Evolutionary conservation across 306 rosid genomes (phyloP).

Genomic region (Echinosophora koreensis): DNA sequence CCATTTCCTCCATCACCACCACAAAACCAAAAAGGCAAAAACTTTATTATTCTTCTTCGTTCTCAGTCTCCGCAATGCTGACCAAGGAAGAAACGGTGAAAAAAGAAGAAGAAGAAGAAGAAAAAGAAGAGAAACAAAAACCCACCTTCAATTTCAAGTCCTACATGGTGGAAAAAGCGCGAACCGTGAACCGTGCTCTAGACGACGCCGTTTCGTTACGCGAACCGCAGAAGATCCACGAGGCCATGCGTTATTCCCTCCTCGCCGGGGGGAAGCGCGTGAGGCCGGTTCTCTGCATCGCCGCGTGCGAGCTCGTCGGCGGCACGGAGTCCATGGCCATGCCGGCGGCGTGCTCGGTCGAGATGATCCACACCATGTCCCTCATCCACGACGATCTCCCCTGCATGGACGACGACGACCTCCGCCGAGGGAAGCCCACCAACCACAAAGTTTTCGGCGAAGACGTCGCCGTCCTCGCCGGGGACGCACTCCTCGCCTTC

Average conservation of each 20-base stretch:
- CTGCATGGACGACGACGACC: slow-evolving; percentile 90
- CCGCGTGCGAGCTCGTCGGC: slow-evolving; percentile 85
- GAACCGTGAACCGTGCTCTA: slow-evolving; percentile 64
- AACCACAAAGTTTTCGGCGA: slow-evolving; percentile 90
- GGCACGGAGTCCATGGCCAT: slow-evolving; percentile 66
- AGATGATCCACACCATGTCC: slow-evolving; percentile 96
- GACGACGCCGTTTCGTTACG: slow-evolving; percentile 63
- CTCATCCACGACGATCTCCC: slow-evolving; percentile 90
- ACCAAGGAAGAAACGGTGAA: slow-evolving; percentile 59
- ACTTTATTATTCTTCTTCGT: background rate
- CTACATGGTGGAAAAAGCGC: slow-evolving; percentile 62
- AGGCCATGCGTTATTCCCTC: slow-evolving; percentile 86
- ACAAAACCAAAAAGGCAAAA: slow-evolving; percentile 6
- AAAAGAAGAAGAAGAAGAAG: slow-evolving; percentile 42
- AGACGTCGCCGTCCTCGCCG: slow-evolving; percentile 82
- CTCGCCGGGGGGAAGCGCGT: slow-evolving; percentile 90
- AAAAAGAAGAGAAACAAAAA: slow-evolving; percentile 42
- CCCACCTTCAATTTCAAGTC: slow-evolving; percentile 65
- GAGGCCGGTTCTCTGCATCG: slow-evolving; percentile 76
- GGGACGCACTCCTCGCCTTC: slow-evolving; percentile 75
- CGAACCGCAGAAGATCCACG: slow-evolving; percentile 70
- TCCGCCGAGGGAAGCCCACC: slow-evolving; percentile 87
- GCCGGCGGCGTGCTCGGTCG: slow-evolving; percentile 87
- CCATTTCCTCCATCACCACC: slow-evolving; percentile 30
- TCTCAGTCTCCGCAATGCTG: slow-evolving; percentile 58